Percentiles rank a stretch among this genome's conserved stretches.
These are phyloP conservation scores for Cryphonectria japonica DNA, from an alignment of 2,329 filamentous ascomycete species.

Conservation along the genomic window DNA sequence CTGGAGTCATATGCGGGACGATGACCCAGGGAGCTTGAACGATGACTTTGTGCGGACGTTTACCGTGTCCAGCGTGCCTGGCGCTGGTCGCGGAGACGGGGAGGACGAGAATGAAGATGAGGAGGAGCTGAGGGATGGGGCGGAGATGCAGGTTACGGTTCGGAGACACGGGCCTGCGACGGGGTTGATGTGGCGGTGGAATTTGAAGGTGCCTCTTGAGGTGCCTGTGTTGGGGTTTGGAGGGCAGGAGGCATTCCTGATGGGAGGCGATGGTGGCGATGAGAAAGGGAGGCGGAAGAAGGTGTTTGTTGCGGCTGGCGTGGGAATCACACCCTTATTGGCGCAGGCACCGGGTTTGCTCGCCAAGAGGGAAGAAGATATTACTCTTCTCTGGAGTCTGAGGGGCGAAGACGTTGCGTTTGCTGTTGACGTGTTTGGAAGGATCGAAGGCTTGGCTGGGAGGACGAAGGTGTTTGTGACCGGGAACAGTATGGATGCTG, in stretches of 20 bases:
- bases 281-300: conserved; percentile 36
- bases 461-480: conserved; percentile 69
- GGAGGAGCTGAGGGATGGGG: conserved; percentile 37
- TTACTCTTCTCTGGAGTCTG: conserved; percentile 72
- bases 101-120: conserved; percentile 12
- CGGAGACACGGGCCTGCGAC: conserved; percentile 73
- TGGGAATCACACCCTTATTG: conserved; percentile 83
- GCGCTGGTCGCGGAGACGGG: conserved; percentile 24
- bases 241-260: conserved; percentile 55
- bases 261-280: conserved; percentile 38
- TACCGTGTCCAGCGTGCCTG: conserved; percentile 69
- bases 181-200: conserved; percentile 62
- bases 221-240: conserved; percentile 75
- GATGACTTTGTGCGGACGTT: conserved; percentile 86
- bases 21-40: conserved; percentile 78
- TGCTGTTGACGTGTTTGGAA: conserved; percentile 61
- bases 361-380: conserved; percentile 34
- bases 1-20: conserved; percentile 82
- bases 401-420: conserved; percentile 64
- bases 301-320: conserved; percentile 75
- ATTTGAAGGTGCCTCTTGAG: conserved; percentile 58
- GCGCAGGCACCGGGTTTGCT: conserved; percentile 63
- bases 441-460: conserved; percentile 53
- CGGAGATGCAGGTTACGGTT: conserved; percentile 72
- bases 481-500: conserved; percentile 42